These are phyloP conservation scores for Pouteria campechiana DNA, from an alignment of 179 eudicot species.

Conservation along the genomic window DNA sequence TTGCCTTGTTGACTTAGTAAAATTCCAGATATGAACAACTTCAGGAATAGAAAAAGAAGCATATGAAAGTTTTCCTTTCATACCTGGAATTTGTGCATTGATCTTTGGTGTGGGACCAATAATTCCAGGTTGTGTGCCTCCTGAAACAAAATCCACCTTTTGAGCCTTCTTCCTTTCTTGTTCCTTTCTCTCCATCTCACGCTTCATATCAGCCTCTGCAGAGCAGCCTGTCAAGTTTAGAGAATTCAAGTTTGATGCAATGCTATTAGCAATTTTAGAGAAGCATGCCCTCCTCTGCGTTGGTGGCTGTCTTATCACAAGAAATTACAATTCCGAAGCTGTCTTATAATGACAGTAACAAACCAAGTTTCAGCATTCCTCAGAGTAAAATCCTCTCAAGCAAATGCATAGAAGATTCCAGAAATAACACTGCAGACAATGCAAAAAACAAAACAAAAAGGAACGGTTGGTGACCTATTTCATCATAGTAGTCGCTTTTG, in stretches of 20 bases:
- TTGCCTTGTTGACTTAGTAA: no score
- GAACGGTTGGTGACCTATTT: constrained; percentile 44
- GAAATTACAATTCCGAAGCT: no score
- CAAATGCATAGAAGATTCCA: neutral
- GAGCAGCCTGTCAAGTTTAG: no score
- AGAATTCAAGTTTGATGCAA: no score
- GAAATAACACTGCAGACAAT: neutral
- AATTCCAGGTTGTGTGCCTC: constrained; percentile 49
- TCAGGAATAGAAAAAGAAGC: no score
- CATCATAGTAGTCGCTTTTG: constrained; percentile 75
- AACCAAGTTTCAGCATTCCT: no score
- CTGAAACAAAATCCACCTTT: constrained; percentile 69
- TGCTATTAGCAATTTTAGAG: no score
- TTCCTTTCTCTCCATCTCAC: constrained; percentile 85
- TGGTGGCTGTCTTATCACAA: no score
- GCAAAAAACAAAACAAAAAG: neutral
- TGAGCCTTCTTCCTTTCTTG: constrained; percentile 80
- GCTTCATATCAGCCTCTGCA: constrained; percentile 88
- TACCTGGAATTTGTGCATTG: constrained; percentile 59
- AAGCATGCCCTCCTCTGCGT: no score
- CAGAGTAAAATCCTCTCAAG: neutral
- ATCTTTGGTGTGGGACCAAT: constrained; percentile 43
- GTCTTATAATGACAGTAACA: no score
- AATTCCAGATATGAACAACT: no score
- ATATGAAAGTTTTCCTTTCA: no score